Evolutionary conservation across 441 rosid genomes (phyloP).

Genomic region (Isatis lusitanica): DNA sequence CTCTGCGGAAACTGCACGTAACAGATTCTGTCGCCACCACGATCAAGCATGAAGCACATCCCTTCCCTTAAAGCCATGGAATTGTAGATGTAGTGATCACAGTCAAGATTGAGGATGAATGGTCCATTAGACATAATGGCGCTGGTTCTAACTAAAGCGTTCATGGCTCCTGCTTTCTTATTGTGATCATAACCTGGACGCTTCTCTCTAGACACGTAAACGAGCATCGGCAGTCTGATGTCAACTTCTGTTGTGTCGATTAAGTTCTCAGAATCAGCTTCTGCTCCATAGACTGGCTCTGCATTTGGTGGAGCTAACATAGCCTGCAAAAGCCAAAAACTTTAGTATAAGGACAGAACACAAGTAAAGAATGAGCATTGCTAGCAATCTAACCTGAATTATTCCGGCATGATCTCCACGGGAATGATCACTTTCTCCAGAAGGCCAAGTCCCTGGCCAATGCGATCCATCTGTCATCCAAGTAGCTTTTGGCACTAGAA

Average conservation of each 20-base stretch:
- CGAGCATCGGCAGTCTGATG: not conserved
- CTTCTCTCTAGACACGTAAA: slow-evolving; percentile 45
- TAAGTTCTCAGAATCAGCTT: slow-evolving; percentile 53
- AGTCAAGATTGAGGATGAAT: slow-evolving; percentile 11
- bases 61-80: slow-evolving; percentile 11
- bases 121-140: slow-evolving; percentile 6
- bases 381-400: slow-evolving; percentile 57
- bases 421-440: slow-evolving; percentile 61
- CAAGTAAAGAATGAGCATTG: not conserved
- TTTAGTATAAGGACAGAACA: not conserved
- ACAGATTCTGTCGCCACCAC: not conserved
- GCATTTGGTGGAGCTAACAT: slow-evolving; percentile 74
- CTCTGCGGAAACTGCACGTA: slow-evolving; percentile 6
- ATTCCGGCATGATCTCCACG: slow-evolving; percentile 87
- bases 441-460: slow-evolving; percentile 92
- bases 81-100: slow-evolving; percentile 8
- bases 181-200: slow-evolving; percentile 95
- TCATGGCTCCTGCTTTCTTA: slow-evolving; percentile 97
- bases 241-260: slow-evolving; percentile 5
- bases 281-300: slow-evolving; percentile 61
- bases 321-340: slow-evolving; percentile 41
- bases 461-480: slow-evolving; percentile 97
- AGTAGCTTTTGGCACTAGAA: slow-evolving; percentile 66
- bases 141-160: slow-evolving; percentile 41
- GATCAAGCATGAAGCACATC: slow-evolving; percentile 10